phyloP scores from a whole-genome alignment of 352 stramenopile genomes.

The Phytophthora meadii region DNA sequence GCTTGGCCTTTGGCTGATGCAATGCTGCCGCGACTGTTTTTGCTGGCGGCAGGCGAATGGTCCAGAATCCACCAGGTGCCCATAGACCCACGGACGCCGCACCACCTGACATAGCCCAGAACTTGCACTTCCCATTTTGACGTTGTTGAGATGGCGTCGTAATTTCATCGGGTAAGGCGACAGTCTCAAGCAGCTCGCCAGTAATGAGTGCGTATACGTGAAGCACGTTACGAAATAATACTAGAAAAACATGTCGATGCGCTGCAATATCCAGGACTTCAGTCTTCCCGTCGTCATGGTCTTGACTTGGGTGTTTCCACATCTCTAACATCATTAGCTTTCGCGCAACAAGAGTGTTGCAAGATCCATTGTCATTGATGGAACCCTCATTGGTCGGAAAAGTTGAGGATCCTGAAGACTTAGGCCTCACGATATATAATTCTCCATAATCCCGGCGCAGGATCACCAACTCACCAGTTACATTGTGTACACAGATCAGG shows the following conservation, averaged over 20 bases:
- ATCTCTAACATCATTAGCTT: conserved; percentile 36
- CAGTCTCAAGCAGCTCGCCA: conserved; percentile 45
- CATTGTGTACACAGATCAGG: conserved; percentile 61
- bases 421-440: conserved; percentile 54
- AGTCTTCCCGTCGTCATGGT: conserved; percentile 4
- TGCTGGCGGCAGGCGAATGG: conserved; percentile 58
- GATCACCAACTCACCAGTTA: conserved; percentile 82
- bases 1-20: conserved; percentile 5
- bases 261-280: conserved; percentile 40
- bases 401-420: conserved; percentile 4
- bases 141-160: conserved; percentile 6
- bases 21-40: conserved; percentile 47
- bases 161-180: conserved; percentile 43
- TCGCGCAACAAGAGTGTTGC: conserved; percentile 25
- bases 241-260: conserved; percentile 37
- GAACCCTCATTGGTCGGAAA: not conserved
- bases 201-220: conserved; percentile 64
- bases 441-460: conserved; percentile 40
- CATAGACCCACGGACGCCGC: conserved; percentile 70
- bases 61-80: conserved; percentile 65
- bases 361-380: conserved; percentile 21
- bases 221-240: conserved; percentile 33
- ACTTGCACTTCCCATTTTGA: conserved; percentile 29
- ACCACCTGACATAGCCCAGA: conserved; percentile 59
- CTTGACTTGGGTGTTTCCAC: conserved; percentile 24